A percentile compares a stretch with the other conserved stretches of the same genome.
phyloP scores from a whole-genome alignment of 352 stramenopile species.

The Bremia lactucae region DNA sequence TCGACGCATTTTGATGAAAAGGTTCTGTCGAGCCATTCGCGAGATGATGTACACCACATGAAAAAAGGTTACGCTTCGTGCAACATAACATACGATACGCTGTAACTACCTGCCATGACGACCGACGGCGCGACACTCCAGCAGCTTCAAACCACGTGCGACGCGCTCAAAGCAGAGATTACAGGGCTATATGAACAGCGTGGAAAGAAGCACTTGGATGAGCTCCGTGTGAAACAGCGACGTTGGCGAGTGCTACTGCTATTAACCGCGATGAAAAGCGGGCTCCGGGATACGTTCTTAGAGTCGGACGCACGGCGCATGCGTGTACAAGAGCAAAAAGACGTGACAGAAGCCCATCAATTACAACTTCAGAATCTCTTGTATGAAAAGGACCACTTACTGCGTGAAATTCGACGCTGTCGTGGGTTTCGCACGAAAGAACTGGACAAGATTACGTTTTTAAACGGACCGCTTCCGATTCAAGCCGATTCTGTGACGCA shows the following conservation, averaged over 20 bases:
- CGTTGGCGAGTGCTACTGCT: slow-evolving; percentile 50
- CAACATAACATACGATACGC: too few species aligned
- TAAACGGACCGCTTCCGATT: slow-evolving; percentile 40
- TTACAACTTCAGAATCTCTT: slow-evolving; percentile 72
- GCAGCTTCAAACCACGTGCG: slow-evolving; percentile 43
- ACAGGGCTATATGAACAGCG: slow-evolving; percentile 26
- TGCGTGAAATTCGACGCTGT: slow-evolving; percentile 69
- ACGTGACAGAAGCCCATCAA: slow-evolving; percentile 62
- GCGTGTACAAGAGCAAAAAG: slow-evolving; percentile 63
- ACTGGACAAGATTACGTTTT: slow-evolving; percentile 75
- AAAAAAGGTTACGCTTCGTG: neutral
- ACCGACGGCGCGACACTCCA: slow-evolving; percentile 23
- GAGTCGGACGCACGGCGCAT: slow-evolving; percentile 48
- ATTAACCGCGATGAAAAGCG: slow-evolving; percentile 41
- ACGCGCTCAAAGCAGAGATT: slow-evolving; percentile 33
- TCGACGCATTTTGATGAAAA: slow-evolving; percentile 11
- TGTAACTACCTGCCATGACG: too few species aligned
- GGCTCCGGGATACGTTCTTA: slow-evolving; percentile 57
- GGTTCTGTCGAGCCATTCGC: slow-evolving; percentile 11
- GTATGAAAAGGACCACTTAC: slow-evolving; percentile 76
- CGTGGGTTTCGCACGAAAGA: slow-evolving; percentile 62
- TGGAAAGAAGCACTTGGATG: slow-evolving; percentile 13
- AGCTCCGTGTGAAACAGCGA: slow-evolving; percentile 34
- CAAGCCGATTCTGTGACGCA: slow-evolving; percentile 39
- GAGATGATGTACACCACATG: slow-evolving; percentile 5